phyloP scores from a whole-genome alignment of 768 basidiomycete species.

The Trametes cingulata region DNA sequence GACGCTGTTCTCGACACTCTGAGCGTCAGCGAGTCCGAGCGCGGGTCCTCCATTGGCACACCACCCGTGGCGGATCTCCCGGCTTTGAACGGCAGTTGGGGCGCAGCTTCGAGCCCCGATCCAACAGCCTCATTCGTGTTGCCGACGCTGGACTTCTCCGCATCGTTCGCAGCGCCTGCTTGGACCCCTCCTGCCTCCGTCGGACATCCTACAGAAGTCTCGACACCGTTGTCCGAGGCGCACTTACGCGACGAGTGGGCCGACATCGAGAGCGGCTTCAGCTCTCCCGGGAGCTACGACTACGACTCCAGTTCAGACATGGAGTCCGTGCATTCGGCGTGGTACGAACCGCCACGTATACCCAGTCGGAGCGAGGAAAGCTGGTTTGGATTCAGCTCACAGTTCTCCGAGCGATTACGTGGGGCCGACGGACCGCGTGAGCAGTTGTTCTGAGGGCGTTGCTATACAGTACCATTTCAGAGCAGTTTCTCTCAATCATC shows the following conservation, averaged over 20 bases:
- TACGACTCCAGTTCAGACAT: slow-evolving; percentile 5
- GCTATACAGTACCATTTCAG: no score
- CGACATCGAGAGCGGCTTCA: slow-evolving; percentile 10
- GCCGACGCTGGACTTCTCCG: slow-evolving; percentile 76
- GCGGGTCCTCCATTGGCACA: slow-evolving; percentile 4
- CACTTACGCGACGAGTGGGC: slow-evolving; percentile 31
- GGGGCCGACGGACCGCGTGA: slow-evolving; percentile 25
- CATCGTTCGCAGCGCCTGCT: slow-evolving; percentile 39
- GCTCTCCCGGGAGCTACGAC: slow-evolving; percentile 14
- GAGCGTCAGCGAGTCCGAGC: slow-evolving; percentile 21
- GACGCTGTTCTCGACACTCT: slow-evolving; percentile 33
- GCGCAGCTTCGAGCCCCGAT: slow-evolving; percentile 39
- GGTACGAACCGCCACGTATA: slow-evolving; percentile 7
- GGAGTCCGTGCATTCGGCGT: slow-evolving; percentile 24
- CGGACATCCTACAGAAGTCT: slow-evolving; percentile 9
- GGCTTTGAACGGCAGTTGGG: slow-evolving; percentile 13
- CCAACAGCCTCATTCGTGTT: slow-evolving; percentile 69
- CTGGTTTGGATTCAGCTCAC: slow-evolving; percentile 44
- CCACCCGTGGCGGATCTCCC: slow-evolving; percentile 1
- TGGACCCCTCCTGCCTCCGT: slow-evolving; percentile 18
- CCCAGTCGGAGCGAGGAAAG: slow-evolving; percentile 1
- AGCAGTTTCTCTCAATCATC: not conserved
- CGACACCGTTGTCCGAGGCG: slow-evolving; percentile 16
- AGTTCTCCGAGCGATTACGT: slow-evolving; percentile 33
- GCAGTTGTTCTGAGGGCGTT: slow-evolving; percentile 24